Base-by-base conservation (phyloP, 352 stramenopile species). In the Pythium periplocum region DNA sequence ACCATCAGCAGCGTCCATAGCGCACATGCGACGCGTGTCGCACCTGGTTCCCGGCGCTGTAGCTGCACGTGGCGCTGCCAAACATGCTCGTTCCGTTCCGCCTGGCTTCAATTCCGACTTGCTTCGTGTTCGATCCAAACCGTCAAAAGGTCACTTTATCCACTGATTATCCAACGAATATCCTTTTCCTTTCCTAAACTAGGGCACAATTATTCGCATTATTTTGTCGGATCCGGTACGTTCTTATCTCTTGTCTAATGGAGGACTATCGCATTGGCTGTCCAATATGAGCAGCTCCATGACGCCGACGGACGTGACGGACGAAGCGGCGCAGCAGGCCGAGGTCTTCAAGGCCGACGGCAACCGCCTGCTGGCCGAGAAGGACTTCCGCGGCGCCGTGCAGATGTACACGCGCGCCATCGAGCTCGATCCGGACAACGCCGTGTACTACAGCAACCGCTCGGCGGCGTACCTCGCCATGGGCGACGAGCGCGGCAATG, bases 401-500 rank as follows among this genome's bases (percentile, higher is more conserved):
- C 73, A 90, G 36, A 87, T 92, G 68, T 96, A 96, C 64, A 81
- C 82, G 49, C 73, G 75, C 12, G 83, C 85, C 10, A 83, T 95
- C 39, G 79, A 89, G 11, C 60, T 95, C 46, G 75, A 95, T 51
- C 85, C 85, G 46, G 83, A 90, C 49, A 92, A 93, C 62, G 76
- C 75, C 54, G 81, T 95, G 44, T 94, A 90, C 60, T 88, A 68
- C 35, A 93, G 81, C 73, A 95, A 95, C 68, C 83, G 85, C 31
- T 93, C 78, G 57, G 85, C 85, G 4, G 82, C 85, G 54, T 93
- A 78, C 57, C 55, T 95, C 49, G 80, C 78, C 9, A 71, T 91
- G 66, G 84, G 80, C 26, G 83, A 93, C 60, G 79, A 82, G 38
- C 81, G 85, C 37, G 75, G 79, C 39, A 94, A 93, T 58, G 85